Conservation (phyloP, 1,284 basidiomycete genomes). For the Microbotryum scabiosae region DNA sequence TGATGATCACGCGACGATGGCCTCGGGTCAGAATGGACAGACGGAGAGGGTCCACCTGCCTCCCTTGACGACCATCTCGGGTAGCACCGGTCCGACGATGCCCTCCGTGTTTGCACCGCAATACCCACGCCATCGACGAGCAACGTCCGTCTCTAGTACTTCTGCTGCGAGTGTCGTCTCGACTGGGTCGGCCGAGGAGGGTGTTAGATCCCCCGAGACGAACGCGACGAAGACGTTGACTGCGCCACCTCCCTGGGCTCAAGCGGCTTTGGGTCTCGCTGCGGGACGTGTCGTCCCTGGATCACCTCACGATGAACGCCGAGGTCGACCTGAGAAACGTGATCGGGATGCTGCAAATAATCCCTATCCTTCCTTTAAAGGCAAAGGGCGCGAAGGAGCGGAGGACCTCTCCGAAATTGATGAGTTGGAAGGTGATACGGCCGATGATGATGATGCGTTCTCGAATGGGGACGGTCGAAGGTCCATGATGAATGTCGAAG, state of each 20-base stretch:
- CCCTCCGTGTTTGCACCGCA: neutral
- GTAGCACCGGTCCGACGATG: neutral
- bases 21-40: neutral
- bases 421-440: constrained; percentile 10
- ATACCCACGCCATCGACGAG: constrained; percentile 2
- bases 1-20: neutral
- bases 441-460: constrained; percentile 8
- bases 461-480: constrained; percentile 1
- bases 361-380: constrained; percentile 2
- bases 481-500: constrained; percentile 24
- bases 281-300: neutral
- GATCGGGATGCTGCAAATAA: constrained; percentile 12
- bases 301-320: constrained; percentile 16
- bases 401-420: constrained; percentile 24
- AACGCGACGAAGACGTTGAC: neutral
- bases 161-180: constrained; percentile 10
- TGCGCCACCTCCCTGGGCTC: neutral
- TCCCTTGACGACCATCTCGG: neutral
- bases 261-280: constrained; percentile 2
- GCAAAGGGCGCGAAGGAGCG: constrained; percentile 16
- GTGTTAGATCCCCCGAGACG: constrained; percentile 14
- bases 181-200: constrained; percentile 18
- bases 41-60: neutral
- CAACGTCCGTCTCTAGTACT: constrained; percentile 20
- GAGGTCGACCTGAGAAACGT: constrained; percentile 20